Percentiles rank a stretch among this genome's conserved stretches.
These are phyloP conservation scores for Rugonectria rugulosa DNA, from an alignment of 2,329 filamentous ascomycete genomes.

Conservation along the genomic window DNA sequence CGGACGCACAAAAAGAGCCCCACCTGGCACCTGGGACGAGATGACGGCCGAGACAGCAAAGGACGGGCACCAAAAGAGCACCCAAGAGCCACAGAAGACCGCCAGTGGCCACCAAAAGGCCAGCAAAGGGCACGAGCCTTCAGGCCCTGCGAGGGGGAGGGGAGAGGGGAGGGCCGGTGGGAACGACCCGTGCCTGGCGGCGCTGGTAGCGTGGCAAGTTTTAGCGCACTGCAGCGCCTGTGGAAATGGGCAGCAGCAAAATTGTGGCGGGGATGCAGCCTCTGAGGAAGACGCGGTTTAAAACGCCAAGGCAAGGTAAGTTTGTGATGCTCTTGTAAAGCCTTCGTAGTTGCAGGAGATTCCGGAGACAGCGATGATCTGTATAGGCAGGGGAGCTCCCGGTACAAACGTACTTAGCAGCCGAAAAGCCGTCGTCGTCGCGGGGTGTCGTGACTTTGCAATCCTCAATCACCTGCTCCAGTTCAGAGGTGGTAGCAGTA, in stretches of 20 bases:
- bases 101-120: constrained; percentile 29
- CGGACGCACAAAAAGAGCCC: constrained; percentile 42
- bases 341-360: constrained; percentile 8
- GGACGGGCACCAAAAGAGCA: constrained; percentile 32
- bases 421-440: constrained; percentile 31
- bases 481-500: constrained; percentile 34
- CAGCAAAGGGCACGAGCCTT: constrained; percentile 41
- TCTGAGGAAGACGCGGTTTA: constrained; percentile 1
- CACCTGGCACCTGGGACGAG: constrained; percentile 44
- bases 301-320: constrained; percentile 20
- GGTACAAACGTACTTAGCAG: constrained; percentile 37
- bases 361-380: constrained; percentile 12
- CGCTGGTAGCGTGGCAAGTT: constrained; percentile 39
- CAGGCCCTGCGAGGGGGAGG: constrained; percentile 33
- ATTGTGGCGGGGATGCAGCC: constrained; percentile 20
- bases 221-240: constrained; percentile 39
- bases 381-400: constrained; percentile 32
- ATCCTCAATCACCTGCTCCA: constrained; percentile 41
- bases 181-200: constrained; percentile 42
- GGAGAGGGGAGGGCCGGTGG: constrained; percentile 37
- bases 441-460: constrained; percentile 41
- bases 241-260: constrained; percentile 28
- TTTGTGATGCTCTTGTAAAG: constrained; percentile 12
- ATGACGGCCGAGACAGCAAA: constrained; percentile 44
- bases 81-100: constrained; percentile 28